Conservation (phyloP, 1,284 basidiomycete genomes). For the Microbotryum silenes-acaulis region DNA sequence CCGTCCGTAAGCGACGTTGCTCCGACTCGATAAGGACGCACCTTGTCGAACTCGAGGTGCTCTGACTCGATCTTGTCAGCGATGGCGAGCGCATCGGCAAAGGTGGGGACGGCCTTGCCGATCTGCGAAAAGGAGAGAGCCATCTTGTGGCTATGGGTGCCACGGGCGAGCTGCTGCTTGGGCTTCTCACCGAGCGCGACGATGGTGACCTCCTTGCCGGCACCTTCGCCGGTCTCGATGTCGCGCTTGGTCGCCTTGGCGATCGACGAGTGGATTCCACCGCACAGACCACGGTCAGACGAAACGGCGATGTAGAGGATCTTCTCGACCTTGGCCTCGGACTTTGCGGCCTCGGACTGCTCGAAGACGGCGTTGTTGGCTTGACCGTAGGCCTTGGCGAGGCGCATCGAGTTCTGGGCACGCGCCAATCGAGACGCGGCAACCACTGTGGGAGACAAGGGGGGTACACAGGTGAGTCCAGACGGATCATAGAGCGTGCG, state of each 20-base stretch:
- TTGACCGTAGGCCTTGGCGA: conserved; percentile 88
- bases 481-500: no score
- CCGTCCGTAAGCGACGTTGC: background rate
- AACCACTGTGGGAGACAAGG: conserved; percentile 47
- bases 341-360: conserved; percentile 31
- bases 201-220: conserved; percentile 53
- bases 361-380: conserved; percentile 45
- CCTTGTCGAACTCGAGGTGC: conserved; percentile 78
- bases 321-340: conserved; percentile 43
- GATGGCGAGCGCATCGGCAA: conserved; percentile 87
- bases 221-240: conserved; percentile 46
- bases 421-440: conserved; percentile 80
- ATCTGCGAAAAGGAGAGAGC: conserved; percentile 93
- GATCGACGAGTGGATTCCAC: conserved; percentile 98
- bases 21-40: conserved; percentile 30
- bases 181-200: conserved; percentile 92
- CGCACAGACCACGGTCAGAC: conserved; percentile 98
- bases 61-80: conserved; percentile 87
- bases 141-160: conserved; percentile 56
- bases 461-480: no score
- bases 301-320: conserved; percentile 89
- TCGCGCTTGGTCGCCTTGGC: conserved; percentile 76
- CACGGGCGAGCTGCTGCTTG: conserved; percentile 69
- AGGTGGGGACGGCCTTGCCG: conserved; percentile 93
- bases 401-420: conserved; percentile 77